These are phyloP conservation scores for Phialophora expanda DNA, from an alignment of 2,329 filamentous ascomycete species.

Conservation along the genomic window DNA sequence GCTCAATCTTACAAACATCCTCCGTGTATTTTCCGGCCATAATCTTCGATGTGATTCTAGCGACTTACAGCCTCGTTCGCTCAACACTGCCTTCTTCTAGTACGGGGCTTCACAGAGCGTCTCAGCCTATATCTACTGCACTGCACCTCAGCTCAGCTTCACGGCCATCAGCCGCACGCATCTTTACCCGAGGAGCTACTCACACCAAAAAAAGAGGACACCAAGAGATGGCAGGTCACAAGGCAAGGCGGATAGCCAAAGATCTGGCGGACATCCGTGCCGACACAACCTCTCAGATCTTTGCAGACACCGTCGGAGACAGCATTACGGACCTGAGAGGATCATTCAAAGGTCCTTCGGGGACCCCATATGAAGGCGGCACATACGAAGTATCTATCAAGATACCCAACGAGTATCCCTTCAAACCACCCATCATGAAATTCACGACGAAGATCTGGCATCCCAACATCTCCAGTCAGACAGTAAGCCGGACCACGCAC, in stretches of 20 bases:
- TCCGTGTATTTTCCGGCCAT: neutral
- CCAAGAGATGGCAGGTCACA: slow-evolving; percentile 59
- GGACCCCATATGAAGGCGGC: slow-evolving; percentile 91
- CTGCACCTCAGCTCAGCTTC: slow-evolving; percentile 7
- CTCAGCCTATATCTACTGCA: neutral
- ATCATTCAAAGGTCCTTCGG: slow-evolving; percentile 82
- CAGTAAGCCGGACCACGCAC: slow-evolving; percentile 73
- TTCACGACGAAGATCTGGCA: slow-evolving; percentile 97
- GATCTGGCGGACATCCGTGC: slow-evolving; percentile 56
- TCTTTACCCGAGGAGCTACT: neutral
- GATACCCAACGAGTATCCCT: slow-evolving; percentile 89
- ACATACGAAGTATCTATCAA: slow-evolving; percentile 81
- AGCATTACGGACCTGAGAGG: slow-evolving; percentile 84
- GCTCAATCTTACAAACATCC: neutral
- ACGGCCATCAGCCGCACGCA: neutral
- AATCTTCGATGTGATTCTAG: slow-evolving; percentile 35
- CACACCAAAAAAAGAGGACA: neutral
- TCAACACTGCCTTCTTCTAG: neutral
- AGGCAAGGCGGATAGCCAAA: slow-evolving; percentile 60
- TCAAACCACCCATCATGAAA: slow-evolving; percentile 87
- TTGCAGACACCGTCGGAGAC: slow-evolving; percentile 66
- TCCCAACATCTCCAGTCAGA: slow-evolving; percentile 93
- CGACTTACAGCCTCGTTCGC: slow-evolving; percentile 15
- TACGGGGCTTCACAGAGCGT: neutral
- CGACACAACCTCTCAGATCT: slow-evolving; percentile 79